phyloP scores from a whole-genome alignment of 2,329 filamentous ascomycete genomes.

The Aureobasidium sp. region DNA sequence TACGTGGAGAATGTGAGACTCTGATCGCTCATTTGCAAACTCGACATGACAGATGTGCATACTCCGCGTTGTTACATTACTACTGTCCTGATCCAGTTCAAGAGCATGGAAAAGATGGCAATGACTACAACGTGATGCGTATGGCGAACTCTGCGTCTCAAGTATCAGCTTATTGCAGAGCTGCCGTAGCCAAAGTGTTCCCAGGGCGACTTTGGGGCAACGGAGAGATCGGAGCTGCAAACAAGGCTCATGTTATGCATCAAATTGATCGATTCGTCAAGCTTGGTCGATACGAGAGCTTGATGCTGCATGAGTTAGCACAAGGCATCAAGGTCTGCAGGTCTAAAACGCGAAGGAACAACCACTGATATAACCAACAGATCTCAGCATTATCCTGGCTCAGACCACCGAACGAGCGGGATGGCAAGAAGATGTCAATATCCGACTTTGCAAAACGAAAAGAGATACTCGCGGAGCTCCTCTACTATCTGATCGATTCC shows the following conservation, averaged over 20 bases:
- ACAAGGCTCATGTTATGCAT: slow-evolving; percentile 55
- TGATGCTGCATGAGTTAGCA: slow-evolving; percentile 69
- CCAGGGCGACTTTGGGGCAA: slow-evolving; percentile 69
- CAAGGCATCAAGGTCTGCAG: slow-evolving; percentile 66
- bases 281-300: slow-evolving; percentile 71
- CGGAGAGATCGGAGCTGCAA: slow-evolving; percentile 48
- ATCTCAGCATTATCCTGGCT: slow-evolving; percentile 55
- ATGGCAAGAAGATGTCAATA: slow-evolving; percentile 52
- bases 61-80: slow-evolving; percentile 67
- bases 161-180: slow-evolving; percentile 82
- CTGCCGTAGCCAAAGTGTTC: slow-evolving; percentile 64
- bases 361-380: not conserved
- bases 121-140: slow-evolving; percentile 45
- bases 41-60: slow-evolving; percentile 68
- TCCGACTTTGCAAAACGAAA: slow-evolving; percentile 68
- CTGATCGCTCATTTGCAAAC: slow-evolving; percentile 64
- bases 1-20: slow-evolving; percentile 55
- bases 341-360: not conserved
- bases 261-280: slow-evolving; percentile 72
- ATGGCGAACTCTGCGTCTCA: slow-evolving; percentile 59
- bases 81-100: slow-evolving; percentile 59
- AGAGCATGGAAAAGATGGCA: not conserved
- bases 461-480: slow-evolving; percentile 74
- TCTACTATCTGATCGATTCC: slow-evolving; percentile 93
- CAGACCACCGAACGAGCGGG: slow-evolving; percentile 42